These are phyloP conservation scores for Phytophthora fragariae DNA, from an alignment of 352 stramenopile genomes.

Conservation along the genomic window DNA sequence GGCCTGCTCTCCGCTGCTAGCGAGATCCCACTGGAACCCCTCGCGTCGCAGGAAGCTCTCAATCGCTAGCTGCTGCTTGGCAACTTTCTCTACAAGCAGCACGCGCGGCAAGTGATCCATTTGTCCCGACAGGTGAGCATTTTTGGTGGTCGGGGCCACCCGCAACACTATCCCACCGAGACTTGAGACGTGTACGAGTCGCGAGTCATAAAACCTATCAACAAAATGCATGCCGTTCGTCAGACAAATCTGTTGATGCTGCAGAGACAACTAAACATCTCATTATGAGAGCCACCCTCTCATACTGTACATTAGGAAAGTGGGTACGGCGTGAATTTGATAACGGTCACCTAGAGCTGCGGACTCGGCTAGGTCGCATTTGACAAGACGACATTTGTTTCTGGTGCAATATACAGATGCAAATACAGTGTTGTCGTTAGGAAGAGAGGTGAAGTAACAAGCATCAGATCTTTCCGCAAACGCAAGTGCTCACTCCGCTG, in stretches of 20 bases:
- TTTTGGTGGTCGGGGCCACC: slow-evolving; percentile 65
- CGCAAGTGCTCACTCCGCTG: slow-evolving; percentile 11
- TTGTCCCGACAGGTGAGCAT: slow-evolving; percentile 61
- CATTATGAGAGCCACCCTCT: background rate
- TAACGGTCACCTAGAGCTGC: slow-evolving; percentile 64
- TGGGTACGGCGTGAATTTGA: slow-evolving; percentile 72
- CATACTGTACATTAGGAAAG: slow-evolving; percentile 70
- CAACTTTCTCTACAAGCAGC: slow-evolving; percentile 61
- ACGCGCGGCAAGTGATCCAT: slow-evolving; percentile 70
- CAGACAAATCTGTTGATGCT: background rate
- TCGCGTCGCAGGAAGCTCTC: slow-evolving; percentile 74
- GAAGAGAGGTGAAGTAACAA: background rate
- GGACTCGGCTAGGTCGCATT: slow-evolving; percentile 79
- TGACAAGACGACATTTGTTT: slow-evolving; percentile 59
- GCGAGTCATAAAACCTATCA: slow-evolving; percentile 66
- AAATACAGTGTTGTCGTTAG: background rate
- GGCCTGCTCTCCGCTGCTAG: slow-evolving; percentile 65
- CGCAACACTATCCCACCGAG: slow-evolving; percentile 61
- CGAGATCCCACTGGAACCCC: slow-evolving; percentile 74
- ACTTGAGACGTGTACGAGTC: slow-evolving; percentile 68
- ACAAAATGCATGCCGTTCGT: background rate
- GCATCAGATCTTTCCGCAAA: background rate
- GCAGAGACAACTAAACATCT: background rate
- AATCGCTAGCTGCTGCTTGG: slow-evolving; percentile 63
- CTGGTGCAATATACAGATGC: slow-evolving; percentile 26